phyloP scores from a whole-genome alignment of 2,329 filamentous ascomycete genomes.

The Fusarium sp. region DNA sequence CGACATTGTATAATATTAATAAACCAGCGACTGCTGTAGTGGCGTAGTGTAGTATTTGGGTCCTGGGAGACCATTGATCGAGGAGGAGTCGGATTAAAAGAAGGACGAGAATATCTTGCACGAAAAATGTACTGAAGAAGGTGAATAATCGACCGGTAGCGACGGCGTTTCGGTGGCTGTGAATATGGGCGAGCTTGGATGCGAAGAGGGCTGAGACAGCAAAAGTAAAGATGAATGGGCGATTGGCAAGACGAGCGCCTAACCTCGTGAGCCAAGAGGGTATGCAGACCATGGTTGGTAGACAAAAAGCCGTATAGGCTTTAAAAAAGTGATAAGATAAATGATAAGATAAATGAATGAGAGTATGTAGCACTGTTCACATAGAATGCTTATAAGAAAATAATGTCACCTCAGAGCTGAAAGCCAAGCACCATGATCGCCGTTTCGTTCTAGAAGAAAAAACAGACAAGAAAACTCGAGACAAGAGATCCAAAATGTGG shows the following conservation, averaged over 20 bases:
- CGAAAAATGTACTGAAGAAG: slow-evolving; percentile 50
- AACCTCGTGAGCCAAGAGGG: slow-evolving; percentile 1
- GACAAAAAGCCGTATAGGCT: neutral
- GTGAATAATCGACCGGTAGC: slow-evolving; percentile 41
- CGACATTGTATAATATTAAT: slow-evolving; percentile 37
- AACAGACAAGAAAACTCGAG: neutral
- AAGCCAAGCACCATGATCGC: neutral
- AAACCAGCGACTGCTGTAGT: slow-evolving; percentile 23
- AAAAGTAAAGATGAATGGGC: slow-evolving; percentile 47
- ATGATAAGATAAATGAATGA: neutral
- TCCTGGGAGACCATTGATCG: slow-evolving; percentile 31
- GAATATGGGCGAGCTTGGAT: slow-evolving; percentile 49
- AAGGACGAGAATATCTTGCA: slow-evolving; percentile 48
- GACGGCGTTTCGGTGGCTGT: slow-evolving; percentile 47
- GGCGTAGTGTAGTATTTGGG: slow-evolving; percentile 15
- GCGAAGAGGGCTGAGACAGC: slow-evolving; percentile 44
- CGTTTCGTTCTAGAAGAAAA: slow-evolving; percentile 11
- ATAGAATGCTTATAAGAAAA: neutral
- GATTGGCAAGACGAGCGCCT: slow-evolving; percentile 43
- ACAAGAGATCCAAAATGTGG: neutral
- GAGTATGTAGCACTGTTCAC: neutral
- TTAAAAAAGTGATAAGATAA: neutral
- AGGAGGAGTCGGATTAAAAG: slow-evolving; percentile 48
- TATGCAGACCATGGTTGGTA: neutral
- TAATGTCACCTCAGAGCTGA: neutral